Evolutionary conservation across 192 early-diverging fungal genomes (phyloP).

Genomic region (Coemansia sp.): DNA sequence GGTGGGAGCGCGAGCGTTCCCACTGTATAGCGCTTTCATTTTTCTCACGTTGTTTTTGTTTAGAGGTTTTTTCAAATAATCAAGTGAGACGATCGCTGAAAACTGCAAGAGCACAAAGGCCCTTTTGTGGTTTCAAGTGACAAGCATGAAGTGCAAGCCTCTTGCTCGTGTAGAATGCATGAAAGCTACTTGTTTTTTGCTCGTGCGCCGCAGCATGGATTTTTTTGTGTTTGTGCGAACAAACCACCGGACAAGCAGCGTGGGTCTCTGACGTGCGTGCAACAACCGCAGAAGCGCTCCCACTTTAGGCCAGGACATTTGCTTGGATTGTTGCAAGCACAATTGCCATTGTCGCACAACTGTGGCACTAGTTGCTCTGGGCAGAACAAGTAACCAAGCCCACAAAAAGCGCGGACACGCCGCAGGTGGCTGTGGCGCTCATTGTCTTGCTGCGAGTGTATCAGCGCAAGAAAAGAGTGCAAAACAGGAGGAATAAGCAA

Average conservation of each 20-base stretch:
- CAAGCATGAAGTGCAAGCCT: neutral
- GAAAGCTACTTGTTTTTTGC: neutral
- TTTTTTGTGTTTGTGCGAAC: neutral
- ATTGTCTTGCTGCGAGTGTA: neutral
- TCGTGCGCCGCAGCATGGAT: neutral
- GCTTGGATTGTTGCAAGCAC: neutral
- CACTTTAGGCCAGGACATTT: neutral
- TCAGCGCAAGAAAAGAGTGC: neutral
- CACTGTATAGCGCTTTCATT: neutral
- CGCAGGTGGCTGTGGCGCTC: constrained; percentile 4
- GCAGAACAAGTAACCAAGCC: neutral
- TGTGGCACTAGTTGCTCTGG: neutral
- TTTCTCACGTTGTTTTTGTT: neutral
- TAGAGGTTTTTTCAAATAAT: neutral
- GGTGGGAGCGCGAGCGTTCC: neutral
- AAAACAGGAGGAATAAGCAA: neutral
- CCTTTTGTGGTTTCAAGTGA: neutral
- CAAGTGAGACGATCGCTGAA: neutral
- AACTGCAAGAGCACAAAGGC: neutral
- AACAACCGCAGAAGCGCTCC: neutral
- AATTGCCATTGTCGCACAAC: neutral
- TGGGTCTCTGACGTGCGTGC: neutral
- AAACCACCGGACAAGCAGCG: neutral
- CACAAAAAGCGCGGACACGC: neutral
- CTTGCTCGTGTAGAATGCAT: neutral